These are phyloP conservation scores for Phytophthora citrophthora DNA, from an alignment of 352 stramenopile species.

Conservation along the genomic window DNA sequence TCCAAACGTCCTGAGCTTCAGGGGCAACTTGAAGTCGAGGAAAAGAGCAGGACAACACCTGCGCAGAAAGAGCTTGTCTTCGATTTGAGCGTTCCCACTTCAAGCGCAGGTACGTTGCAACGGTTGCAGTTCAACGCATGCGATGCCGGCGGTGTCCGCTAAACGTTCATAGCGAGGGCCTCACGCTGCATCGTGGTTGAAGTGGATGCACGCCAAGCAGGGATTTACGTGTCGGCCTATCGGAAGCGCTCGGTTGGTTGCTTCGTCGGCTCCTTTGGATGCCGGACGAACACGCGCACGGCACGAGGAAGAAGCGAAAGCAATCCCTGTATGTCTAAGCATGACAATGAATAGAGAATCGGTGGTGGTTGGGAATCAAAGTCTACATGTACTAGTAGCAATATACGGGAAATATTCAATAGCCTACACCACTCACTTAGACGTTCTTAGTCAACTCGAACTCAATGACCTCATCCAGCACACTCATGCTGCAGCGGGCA, in stretches of 20 bases:
- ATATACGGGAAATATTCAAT: conserved; percentile 35
- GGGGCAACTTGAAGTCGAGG: conserved; percentile 39
- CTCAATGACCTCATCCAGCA: conserved; percentile 51
- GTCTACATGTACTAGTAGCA: conserved; percentile 41
- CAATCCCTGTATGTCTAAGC: background rate
- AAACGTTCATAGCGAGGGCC: conserved; percentile 13
- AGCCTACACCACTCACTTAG: conserved; percentile 18
- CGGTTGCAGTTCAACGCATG: conserved; percentile 7
- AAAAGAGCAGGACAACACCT: conserved; percentile 38
- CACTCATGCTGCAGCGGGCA: conserved; percentile 43
- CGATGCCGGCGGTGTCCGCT: conserved; percentile 15
- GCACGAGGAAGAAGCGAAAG: background rate
- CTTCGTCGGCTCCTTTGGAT: background rate
- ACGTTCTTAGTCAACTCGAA: conserved; percentile 52
- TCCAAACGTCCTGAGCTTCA: conserved; percentile 21
- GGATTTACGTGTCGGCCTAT: conserved; percentile 25
- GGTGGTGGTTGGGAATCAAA: conserved; percentile 7
- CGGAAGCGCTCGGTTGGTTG: background rate
- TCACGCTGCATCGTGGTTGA: conserved; percentile 20
- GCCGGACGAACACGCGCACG: background rate
- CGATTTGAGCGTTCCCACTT: conserved; percentile 27
- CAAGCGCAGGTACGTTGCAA: conserved; percentile 19
- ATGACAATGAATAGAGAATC: conserved; percentile 2
- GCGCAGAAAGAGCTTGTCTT: conserved; percentile 31
- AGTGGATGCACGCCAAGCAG: conserved; percentile 17